Base-by-base conservation (phyloP, 2,329 filamentous ascomycete species). In the Blastomyces parvus region DNA sequence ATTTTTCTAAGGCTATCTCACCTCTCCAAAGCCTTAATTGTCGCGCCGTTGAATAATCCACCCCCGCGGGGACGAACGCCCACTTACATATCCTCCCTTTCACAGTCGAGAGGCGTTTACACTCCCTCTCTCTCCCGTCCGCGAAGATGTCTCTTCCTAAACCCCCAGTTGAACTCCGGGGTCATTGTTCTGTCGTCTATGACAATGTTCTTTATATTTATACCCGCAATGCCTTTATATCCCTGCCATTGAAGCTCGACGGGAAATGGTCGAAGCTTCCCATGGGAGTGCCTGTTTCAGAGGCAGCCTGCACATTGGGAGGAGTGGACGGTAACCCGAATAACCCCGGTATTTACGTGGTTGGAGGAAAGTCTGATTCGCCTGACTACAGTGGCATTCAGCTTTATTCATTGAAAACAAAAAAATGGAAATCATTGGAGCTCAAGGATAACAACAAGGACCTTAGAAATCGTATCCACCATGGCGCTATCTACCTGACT, bases 191-290 rank as follows among this genome's bases (percentile, higher is more conserved):
- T 64, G 85, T 88, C 71, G 83, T 97, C 66, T 82, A 90, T 79
- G 82, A 91, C 72, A 87, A 91, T 74, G 91, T 86, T 14, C 84
- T 97, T 61, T 97, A 95, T 78, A 86, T 89, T 56, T 96, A 90
- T 74, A 90, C 90, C 6, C 77, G 85, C 9, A 77, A 84, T 57
- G 89, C 86, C 36, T 92, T 97, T 70, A 84, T 91, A 73, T 88
- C 88, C 9, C 77, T 97, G 67, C 76, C 81, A 14, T 77, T 97
- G 66, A 77, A 83, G 66, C 76, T 86, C 67, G 88, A 88, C 60
- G 88, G 86, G 59, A 77, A 84, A 77, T 97, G 93, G 93, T 79
- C 83, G 66, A 73, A 81, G 67, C 74, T 94, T 68, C 71, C 81
- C 0, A 82, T 82, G 73, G 90, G 90, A 59, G 59, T 27, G 17